Base-by-base conservation (phyloP, 352 stramenopile genomes). In the Blastocystis sp. region DNA sequence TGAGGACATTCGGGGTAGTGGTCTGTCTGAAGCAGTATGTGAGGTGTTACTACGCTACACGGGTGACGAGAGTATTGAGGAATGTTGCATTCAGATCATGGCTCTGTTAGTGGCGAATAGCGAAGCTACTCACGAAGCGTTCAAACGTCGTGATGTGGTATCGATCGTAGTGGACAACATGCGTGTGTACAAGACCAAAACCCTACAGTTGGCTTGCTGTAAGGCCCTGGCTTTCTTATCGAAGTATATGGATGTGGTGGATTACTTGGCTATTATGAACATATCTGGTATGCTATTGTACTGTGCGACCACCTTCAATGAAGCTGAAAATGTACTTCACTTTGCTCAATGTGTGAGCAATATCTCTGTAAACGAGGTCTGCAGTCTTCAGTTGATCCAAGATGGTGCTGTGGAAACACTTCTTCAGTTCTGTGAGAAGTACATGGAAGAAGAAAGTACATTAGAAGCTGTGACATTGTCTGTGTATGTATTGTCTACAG, bases 111-210 rank as follows among this genome's bases (percentile, higher is more conserved):
- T 83, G 49, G 29, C 21, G 49, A 61, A 83, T 56, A 66, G 11
- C 49, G 71, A 83, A n/a, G 49, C 12, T 35, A 83, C 71, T 24
- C 49, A 66, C 24, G 71, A 83, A 49, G 29, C 24, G 0, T 83
- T 83, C 71, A 83, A 27, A 7, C 71, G 71, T 63, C 71, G 71
- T 37, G 71, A 83, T 35, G 71, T 83, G 71, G 49, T 83, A 14
- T 83, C 71, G 71, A 83, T 83, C 24, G 27, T 83, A 6, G 71
- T 83, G 49, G 71, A 83, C 49, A 83, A 83, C 27, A 65, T 83
- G 71, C 71, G 71, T 54, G 71, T 83, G 71, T 83, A 66, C 71
- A 39, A 83, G 46, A 19, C 21, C 5, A 16, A 66, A 32, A 12
- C 24, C 32, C 46, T 83, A 49, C 57, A 42, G 21, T n/a, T 21